Evolutionary conservation across 2,329 filamentous ascomycete species (phyloP), one percentile per base, ranked within the genome.

Genomic region (Camillea tinctor): DNA sequence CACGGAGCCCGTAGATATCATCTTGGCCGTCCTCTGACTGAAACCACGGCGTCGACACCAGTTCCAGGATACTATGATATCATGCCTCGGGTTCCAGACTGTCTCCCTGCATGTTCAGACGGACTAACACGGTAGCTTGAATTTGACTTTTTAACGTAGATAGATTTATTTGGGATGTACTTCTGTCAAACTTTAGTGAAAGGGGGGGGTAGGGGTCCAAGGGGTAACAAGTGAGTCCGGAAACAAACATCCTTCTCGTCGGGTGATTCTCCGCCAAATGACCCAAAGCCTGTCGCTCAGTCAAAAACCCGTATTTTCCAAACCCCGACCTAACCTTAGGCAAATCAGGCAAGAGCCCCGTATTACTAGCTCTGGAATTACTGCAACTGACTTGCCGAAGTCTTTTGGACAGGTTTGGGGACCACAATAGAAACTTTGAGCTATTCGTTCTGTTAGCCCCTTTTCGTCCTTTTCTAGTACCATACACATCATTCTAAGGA

Each of bases 301-400:
- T 44, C 36, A 44, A 44, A n/a, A 44, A 15, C 11, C 36, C 36
- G 36, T 17, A 44, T 44, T 44, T 30, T 50, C 19, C 7, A n/a
- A 51, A 2, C 17, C 11, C 60, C 54, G 54, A 54, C 58, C 51
- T 50, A 50, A 21, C n/a, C 53, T 51, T 56, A 50, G 55, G 60
- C 61, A 57, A 60, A 64, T 64, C 50, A 60, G 61, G 61, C 21
- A 61, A 64, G 36, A 60, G 36, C 40, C 56, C 61, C 59, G 57
- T 50, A 22, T 48, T 40, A 55, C 48, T 54, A 52, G 52, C 40
- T 44, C 52, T 49, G 56, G 30, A 2, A 53, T 49, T 21, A 19
- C 11, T 24, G 53, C 53, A 50, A 63, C 61, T 63, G 63, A 65
- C 56, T 63, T 61, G 57, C 30, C 15, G 56, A 58, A 53, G 54